phyloP scores from a whole-genome alignment of 768 basidiomycete species.

The Lanmaoa rubissima region DNA sequence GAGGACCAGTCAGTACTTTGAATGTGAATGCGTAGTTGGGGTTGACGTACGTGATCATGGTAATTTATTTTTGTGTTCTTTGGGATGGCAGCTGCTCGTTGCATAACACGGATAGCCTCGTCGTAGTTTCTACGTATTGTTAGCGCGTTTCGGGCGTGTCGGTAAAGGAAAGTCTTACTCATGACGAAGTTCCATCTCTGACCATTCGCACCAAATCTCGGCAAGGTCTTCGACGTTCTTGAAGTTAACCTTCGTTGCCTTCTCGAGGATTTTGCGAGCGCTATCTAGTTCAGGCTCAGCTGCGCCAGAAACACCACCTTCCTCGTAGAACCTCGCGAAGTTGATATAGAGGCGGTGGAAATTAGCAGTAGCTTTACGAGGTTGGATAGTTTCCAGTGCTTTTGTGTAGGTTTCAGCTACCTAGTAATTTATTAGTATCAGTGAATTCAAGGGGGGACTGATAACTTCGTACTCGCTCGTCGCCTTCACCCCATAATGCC shows the following conservation, averaged over 20 bases:
- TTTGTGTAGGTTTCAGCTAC: slow-evolving; percentile 91
- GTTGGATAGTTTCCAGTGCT: slow-evolving; percentile 84
- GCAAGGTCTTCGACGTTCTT: slow-evolving; percentile 96
- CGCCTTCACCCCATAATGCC: slow-evolving; percentile 89
- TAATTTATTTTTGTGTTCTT: slow-evolving; percentile 90
- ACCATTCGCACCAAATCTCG: slow-evolving; percentile 99
- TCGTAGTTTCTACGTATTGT: slow-evolving; percentile 80
- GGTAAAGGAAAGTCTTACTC: slow-evolving; percentile 58
- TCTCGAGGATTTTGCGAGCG: slow-evolving; percentile 91
- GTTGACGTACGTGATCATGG: slow-evolving; percentile 80
- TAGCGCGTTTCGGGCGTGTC: slow-evolving; percentile 3
- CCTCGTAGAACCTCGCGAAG: slow-evolving; percentile 97
- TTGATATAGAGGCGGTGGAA: slow-evolving; percentile 88
- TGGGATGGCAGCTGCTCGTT: slow-evolving; percentile 88
- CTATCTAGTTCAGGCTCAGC: slow-evolving; percentile 81
- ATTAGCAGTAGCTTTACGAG: slow-evolving; percentile 88
- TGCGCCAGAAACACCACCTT: slow-evolving; percentile 78
- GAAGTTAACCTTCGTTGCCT: slow-evolving; percentile 88
- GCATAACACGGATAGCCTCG: slow-evolving; percentile 93
- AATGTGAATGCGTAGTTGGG: neutral
- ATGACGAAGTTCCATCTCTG: slow-evolving; percentile 94
- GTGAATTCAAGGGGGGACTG: neutral
- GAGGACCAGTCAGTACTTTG: slow-evolving; percentile 12
- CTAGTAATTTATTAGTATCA: slow-evolving; percentile 36
- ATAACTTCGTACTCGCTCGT: slow-evolving; percentile 68